Evolutionary conservation across 257 asterid species (phyloP), one percentile per base, ranked within the genome.

Genomic region (Voacanga thouarsii): DNA sequence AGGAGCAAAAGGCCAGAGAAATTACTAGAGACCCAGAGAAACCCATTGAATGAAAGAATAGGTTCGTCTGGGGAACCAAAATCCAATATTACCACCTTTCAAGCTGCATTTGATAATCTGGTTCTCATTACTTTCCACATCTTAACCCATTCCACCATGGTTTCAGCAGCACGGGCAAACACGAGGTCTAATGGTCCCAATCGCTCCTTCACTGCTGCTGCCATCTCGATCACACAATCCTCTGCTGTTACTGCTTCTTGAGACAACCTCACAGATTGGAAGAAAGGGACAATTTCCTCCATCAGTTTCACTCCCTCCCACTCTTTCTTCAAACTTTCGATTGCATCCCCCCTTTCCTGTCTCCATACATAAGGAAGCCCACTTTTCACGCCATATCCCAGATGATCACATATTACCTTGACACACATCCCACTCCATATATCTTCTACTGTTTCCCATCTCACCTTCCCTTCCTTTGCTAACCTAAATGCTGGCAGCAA

Each of bases 231-330:
- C 77, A 94, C 89, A 72, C 98, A 94, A 74, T 88, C 96, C 84
- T 92, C 96, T 0, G 93, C 89, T 3, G 94, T 91, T 30, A 74
- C 86, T 18, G 93, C 89, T 6, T 81, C 77, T 67, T 80, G 83
- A 18, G 97, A 90, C 79, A 94, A 75, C 70, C 80, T 86, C 79
- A 92, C 2, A 0, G 97, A 84, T 71, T 94, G 97, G 49, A 94
- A 94, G 85, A 94, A 94, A 0, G 98, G 98, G n/a, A 92, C 89
- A 4, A 91, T 92, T 14, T 90, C 94, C 81, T 94, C 98, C 98
- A 92, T 92, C 65, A 90, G 90, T 91, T 91, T 90, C 33, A 94
- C 98, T n/a, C 97, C 98, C 76, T 90, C 95, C 98, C 98, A 94
- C 80, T 94, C 98, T 78, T 94, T 94, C 89, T 90, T 94, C 90